Conservation (phyloP, 2,329 filamentous ascomycete species). For the Cladosporium cucumerinum region DNA sequence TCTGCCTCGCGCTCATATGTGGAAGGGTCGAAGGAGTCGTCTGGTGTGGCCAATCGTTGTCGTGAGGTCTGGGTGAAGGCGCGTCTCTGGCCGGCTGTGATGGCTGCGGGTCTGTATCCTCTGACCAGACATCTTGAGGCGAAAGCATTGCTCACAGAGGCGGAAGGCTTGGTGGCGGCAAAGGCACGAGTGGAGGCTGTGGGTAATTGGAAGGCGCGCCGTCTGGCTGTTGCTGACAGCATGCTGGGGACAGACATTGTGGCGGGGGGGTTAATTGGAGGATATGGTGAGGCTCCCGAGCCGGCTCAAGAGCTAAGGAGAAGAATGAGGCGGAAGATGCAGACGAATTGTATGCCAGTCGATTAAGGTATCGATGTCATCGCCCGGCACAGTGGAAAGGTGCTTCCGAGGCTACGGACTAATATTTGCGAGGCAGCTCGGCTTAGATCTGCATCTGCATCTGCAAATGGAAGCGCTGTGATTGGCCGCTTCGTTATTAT, state of each 20-base stretch:
- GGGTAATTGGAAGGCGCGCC: constrained; percentile 17
- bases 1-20: constrained; percentile 82
- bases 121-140: constrained; percentile 25
- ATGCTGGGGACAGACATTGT: constrained; percentile 25
- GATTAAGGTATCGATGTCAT: constrained; percentile 8
- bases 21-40: constrained; percentile 44
- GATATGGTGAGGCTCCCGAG: neutral
- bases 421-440: constrained; percentile 7
- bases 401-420: constrained; percentile 6
- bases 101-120: constrained; percentile 31
- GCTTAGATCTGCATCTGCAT: neutral
- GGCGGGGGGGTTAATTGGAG: constrained; percentile 5
- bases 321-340: constrained; percentile 2
- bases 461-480: neutral
- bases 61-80: constrained; percentile 30
- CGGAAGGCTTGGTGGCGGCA: constrained; percentile 15
- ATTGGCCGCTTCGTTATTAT: constrained; percentile 2
- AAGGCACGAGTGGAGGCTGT: constrained; percentile 17
- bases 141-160: constrained; percentile 12
- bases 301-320: neutral
- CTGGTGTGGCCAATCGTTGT: constrained; percentile 34
- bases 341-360: neutral
- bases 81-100: constrained; percentile 36
- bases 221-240: constrained; percentile 23
- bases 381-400: neutral